These are phyloP conservation scores for Camelina sativa DNA, from an alignment of 345 rosid genomes.

Conservation along the genomic window DNA sequence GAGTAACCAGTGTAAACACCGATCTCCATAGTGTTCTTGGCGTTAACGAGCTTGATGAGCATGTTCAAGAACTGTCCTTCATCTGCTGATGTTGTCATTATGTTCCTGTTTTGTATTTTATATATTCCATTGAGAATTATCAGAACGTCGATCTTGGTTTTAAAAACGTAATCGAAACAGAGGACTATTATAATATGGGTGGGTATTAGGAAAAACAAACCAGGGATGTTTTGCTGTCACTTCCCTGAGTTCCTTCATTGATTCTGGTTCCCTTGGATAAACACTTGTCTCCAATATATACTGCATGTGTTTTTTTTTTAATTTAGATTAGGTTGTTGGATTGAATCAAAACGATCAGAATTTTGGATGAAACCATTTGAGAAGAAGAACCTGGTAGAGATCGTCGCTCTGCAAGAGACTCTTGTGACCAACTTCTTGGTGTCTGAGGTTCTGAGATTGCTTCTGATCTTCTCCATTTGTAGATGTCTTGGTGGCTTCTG, in stretches of 20 bases:
- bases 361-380: neutral
- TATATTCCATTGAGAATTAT: neutral
- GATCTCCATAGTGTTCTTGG: constrained; percentile 99
- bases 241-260: constrained; percentile 97
- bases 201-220: constrained; percentile 43
- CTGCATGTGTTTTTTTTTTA: constrained; percentile 41
- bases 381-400: constrained; percentile 74
- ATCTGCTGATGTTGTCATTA: constrained; percentile 97
- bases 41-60: constrained; percentile 93
- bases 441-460: constrained; percentile 61
- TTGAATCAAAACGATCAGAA: neutral
- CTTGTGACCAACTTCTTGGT: constrained; percentile 96
- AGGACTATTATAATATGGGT: neutral
- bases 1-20: constrained; percentile 99
- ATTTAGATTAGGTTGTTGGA: neutral
- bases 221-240: constrained; percentile 95
- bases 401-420: constrained; percentile 93
- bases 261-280: constrained; percentile 91
- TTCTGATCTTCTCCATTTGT: constrained; percentile 55
- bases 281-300: constrained; percentile 98
- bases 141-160: neutral
- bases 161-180: neutral
- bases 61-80: constrained; percentile 95
- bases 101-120: constrained; percentile 60
- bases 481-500: constrained; percentile 52